Base-by-base conservation (phyloP, 1,139 yeast genomes). In the Arxiozyma heterogenica region DNA sequence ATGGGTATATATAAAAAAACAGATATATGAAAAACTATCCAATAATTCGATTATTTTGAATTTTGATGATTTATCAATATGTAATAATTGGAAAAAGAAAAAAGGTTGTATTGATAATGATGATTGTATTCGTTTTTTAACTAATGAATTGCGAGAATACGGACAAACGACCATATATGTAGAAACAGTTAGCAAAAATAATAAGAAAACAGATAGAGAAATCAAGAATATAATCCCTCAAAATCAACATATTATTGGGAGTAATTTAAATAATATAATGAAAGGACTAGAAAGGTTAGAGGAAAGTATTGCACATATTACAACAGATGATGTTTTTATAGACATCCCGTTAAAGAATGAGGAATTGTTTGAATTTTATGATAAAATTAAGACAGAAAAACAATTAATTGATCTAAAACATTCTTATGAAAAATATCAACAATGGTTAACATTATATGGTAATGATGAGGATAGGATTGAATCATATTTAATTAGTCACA, bases 391-490 rank as follows among this genome's bases (percentile, higher is more conserved):
- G 21, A 53, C 53, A 12, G 57, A 55, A 44, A 54, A 48, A 17
- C 53, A 58, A 38, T 44, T 56, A 30, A 53, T 47, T 43, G 51
- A 51, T 21, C 25, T 55, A 18, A 51, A 52, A 23, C 51, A 46
- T 27, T 51, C 53, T 6, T 53, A 52, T 46, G 55, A 56, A 44
- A 58, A 55, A 45, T 57, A 58, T 48, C 52, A 57, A 39, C 51
- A 50, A 22, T 57, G 59, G 57, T 39, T 60, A 39, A 44, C 48
- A 17, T 50, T 48, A 22, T 58, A 50, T 38, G 58, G 55, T 30
- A 58, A 56, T 11, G 61, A 61, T 44, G 59, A 55, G 41, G 45
- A 41, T 18, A 51, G 47, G 38, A 34, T 59, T 17, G 56, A 54
- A 21, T 49, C 43, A 23, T n/a, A 21, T 25, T 12, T 20, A 22